Evolutionary conservation across 768 basidiomycete genomes (phyloP), one percentile per base, ranked within the genome.

Genomic region (Mycena sanguinolenta): DNA sequence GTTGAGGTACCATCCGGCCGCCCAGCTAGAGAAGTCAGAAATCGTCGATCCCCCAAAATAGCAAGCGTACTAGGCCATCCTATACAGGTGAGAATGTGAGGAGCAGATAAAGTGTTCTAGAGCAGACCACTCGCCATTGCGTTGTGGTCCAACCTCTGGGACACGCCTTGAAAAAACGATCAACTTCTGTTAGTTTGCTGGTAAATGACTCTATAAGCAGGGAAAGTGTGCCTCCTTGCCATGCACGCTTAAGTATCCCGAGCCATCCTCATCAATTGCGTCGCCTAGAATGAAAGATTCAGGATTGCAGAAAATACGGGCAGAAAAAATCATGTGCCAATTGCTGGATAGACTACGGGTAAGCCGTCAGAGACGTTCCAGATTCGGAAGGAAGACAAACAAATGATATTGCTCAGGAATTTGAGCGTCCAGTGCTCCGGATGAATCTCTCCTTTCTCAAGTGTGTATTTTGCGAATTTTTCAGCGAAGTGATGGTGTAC

Each of bases 1-100:
- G 46, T 75, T 75, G 58, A 73, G 70, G 54, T 76, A 74, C 63
- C 76, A 77, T 14, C 77, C 77, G 10, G 57, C 76, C 0, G 77
- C 76, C 73, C 76, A 77, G 53, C 77, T 78, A 53, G 7, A 54
- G 27, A n/a, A 50, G 25, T 38, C 21, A 50, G 34, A n/a, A 23
- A 52, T 28, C 44, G 32, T n/a, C 34, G 21, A 58, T 34, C 19
- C 30, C 21, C 13, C 14, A 52, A 13, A 49, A 27, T 64, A 38
- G 28, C 2, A 49, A 32, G 46, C 60, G 21, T 25, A 62, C 60
- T 62, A 62, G 49, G 60, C 46, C 65, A 46, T 21, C 30, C 49
- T 32, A 52, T 42, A 25, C 32, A 38, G n/a, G n/a, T n/a, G n/a
- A 30, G 25, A 49, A 2, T 14, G 25, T 23, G 19, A 25, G 50